phyloP scores from a whole-genome alignment of 768 basidiomycete genomes.

The Boletus huronensis region DNA sequence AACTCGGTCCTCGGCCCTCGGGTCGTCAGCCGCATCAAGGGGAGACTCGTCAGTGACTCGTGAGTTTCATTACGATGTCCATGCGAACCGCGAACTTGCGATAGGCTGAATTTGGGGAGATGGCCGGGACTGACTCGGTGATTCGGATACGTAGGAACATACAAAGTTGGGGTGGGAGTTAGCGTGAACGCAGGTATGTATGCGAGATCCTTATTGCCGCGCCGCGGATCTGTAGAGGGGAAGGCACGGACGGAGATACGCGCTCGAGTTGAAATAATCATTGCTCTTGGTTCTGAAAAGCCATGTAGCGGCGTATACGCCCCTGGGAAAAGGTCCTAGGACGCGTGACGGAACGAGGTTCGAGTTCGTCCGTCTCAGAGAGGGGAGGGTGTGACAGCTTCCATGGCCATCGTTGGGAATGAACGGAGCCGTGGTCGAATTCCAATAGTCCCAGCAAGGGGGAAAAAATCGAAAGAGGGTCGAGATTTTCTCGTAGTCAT shows the following conservation, averaged over 20 bases:
- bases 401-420: not conserved
- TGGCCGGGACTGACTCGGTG: not conserved
- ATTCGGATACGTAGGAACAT: not conserved
- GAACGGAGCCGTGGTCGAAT: not conserved
- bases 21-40: no score
- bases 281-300: not conserved
- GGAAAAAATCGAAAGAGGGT: not conserved
- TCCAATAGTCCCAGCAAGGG: not conserved
- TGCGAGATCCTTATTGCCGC: not conserved
- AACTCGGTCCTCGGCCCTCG: not conserved
- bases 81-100: not conserved
- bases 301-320: not conserved
- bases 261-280: not conserved
- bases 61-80: not conserved
- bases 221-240: not conserved
- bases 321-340: not conserved
- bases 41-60: not conserved
- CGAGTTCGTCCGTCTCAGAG: not conserved
- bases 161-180: not conserved
- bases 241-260: not conserved
- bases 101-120: not conserved
- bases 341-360: not conserved
- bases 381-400: not conserved
- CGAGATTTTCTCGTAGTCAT: not conserved
- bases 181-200: not conserved